Evolutionary conservation across 1,139 yeast genomes (phyloP).

Genomic region (Sporopachydermia cereana): DNA sequence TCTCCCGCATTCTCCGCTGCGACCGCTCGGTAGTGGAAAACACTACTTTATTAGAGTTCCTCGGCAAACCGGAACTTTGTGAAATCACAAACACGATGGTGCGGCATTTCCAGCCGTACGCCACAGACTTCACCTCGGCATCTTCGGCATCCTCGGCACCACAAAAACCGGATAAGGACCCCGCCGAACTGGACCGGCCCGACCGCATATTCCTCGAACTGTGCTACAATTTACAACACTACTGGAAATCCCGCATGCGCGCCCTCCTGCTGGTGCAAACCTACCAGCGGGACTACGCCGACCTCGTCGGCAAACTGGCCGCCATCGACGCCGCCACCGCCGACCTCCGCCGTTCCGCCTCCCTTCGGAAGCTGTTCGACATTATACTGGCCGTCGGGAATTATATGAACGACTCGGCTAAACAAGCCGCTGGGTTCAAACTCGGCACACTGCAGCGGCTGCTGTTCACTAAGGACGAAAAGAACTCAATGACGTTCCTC

Average conservation of each 20-base stretch:
- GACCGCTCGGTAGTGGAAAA: conserved; percentile 58
- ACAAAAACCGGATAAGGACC: conserved; percentile 48
- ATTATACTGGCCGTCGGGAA: conserved; percentile 82
- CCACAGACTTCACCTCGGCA: conserved; percentile 32
- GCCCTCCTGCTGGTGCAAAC: conserved; percentile 58
- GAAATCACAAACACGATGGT: conserved; percentile 59
- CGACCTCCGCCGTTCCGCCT: conserved; percentile 48
- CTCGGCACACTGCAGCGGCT: conserved; percentile 73
- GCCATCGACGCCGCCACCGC: conserved; percentile 57
- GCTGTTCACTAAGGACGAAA: conserved; percentile 75
- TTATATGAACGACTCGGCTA: conserved; percentile 78
- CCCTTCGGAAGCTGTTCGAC: conserved; percentile 55
- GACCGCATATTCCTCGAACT: conserved; percentile 72
- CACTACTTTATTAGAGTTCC: conserved; percentile 67
- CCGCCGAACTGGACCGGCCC: conserved; percentile 58
- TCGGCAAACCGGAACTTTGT: conserved; percentile 58
- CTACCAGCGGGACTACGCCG: conserved; percentile 64
- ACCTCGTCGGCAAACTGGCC: conserved; percentile 50
- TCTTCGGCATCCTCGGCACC: conserved; percentile 15
- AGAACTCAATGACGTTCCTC: conserved; percentile 67
- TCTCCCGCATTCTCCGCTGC: conserved; percentile 57
- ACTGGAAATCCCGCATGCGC: conserved; percentile 82
- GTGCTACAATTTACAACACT: conserved; percentile 63
- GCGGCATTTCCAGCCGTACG: conserved; percentile 63
- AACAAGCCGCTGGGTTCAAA: conserved; percentile 76